Percentiles rank a stretch among this genome's conserved stretches.
These are phyloP conservation scores for Madurella mycetomatis DNA, from an alignment of 2,329 filamentous ascomycete genomes.

Conservation along the genomic window DNA sequence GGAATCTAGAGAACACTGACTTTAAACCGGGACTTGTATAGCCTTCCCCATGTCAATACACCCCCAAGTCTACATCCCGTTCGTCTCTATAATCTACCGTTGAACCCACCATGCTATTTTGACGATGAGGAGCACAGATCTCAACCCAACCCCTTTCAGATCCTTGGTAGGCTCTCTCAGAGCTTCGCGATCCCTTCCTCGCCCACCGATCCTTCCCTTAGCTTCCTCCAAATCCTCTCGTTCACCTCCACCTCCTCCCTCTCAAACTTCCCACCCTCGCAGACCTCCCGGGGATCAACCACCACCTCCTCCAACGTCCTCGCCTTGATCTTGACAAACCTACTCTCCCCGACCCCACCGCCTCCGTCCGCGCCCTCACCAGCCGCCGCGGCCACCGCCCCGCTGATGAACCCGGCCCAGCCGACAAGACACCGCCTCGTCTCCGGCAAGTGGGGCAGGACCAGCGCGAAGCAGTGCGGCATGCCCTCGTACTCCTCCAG, in stretches of 20 bases:
- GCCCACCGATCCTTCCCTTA: slow-evolving; percentile 19
- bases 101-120: too few species aligned
- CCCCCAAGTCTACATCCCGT: too few species aligned
- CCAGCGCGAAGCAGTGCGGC: slow-evolving; percentile 68
- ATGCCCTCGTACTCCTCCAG: slow-evolving; percentile 75
- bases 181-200: slow-evolving; percentile 30
- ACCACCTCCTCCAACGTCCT: slow-evolving; percentile 47
- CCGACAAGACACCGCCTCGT: slow-evolving; percentile 49
- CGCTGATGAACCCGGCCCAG: slow-evolving; percentile 54
- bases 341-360: slow-evolving; percentile 24
- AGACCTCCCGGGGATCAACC: slow-evolving; percentile 42
- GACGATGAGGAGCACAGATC: background rate
- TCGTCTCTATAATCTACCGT: too few species aligned
- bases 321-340: slow-evolving; percentile 45
- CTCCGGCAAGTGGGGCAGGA: slow-evolving; percentile 46
- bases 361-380: slow-evolving; percentile 14
- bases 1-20: too few species aligned
- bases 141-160: background rate
- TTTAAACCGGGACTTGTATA: too few species aligned
- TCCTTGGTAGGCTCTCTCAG: slow-evolving; percentile 12
- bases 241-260: slow-evolving; percentile 18
- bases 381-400: slow-evolving; percentile 32
- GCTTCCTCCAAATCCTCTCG: slow-evolving; percentile 13
- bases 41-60: too few species aligned
- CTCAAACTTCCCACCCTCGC: slow-evolving; percentile 27